phyloP scores from a whole-genome alignment of 2,329 filamentous ascomycete genomes.

The Didymosphaeria variabile region DNA sequence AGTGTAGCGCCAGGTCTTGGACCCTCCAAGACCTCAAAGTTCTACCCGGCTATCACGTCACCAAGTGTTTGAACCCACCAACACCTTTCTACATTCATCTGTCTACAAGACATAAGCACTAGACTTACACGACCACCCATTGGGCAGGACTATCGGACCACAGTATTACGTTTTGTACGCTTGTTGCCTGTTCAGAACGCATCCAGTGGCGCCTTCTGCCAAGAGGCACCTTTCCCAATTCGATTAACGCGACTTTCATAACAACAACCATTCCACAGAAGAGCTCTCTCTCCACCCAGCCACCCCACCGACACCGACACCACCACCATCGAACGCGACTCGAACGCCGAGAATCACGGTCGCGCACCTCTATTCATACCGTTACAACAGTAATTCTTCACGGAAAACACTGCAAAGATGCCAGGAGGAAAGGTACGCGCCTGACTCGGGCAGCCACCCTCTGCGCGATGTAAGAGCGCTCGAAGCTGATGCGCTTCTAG shows the following conservation, averaged over 20 bases:
- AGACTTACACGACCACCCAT: background rate
- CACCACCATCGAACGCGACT: slow-evolving; percentile 40
- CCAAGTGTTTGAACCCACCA: background rate
- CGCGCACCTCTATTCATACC: slow-evolving; percentile 42
- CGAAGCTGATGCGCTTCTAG: slow-evolving; percentile 45
- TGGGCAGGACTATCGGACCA: background rate
- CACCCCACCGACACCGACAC: slow-evolving; percentile 45
- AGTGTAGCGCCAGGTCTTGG: background rate
- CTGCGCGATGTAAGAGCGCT: slow-evolving; percentile 22
- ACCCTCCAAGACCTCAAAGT: background rate
- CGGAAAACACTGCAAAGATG: slow-evolving; percentile 57
- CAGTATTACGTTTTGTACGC: background rate
- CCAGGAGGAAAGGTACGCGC: slow-evolving; percentile 90
- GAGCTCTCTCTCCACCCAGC: slow-evolving; percentile 39
- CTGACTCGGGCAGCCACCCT: slow-evolving; percentile 31
- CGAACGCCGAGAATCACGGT: slow-evolving; percentile 36
- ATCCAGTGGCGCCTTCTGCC: slow-evolving; percentile 9
- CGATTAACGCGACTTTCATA: slow-evolving; percentile 39
- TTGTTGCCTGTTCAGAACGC: slow-evolving; percentile 5
- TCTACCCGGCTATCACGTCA: background rate
- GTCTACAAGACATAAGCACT: background rate
- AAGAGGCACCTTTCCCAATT: slow-evolving; percentile 28
- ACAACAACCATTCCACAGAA: slow-evolving; percentile 41
- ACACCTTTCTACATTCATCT: background rate
- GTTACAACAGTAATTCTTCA: slow-evolving; percentile 33